These are phyloP conservation scores for Trichoderma sp. DNA, from an alignment of 2,329 filamentous ascomycete genomes.

Conservation along the genomic window DNA sequence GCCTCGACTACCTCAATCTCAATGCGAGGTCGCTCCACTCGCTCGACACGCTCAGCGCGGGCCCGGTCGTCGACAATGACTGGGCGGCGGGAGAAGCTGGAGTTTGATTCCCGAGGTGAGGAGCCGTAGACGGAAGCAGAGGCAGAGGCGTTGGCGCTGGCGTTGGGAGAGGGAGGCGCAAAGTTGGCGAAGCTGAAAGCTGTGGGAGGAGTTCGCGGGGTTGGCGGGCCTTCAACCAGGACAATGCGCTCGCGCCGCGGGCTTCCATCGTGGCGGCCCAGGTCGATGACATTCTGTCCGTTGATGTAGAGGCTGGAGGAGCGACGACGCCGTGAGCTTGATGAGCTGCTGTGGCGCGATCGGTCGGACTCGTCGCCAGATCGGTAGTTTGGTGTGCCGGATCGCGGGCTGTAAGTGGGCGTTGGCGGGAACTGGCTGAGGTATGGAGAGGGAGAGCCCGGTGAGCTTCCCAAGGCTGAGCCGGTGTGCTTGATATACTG, in stretches of 20 bases:
- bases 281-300: conserved; percentile 43
- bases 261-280: conserved; percentile 38
- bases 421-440: conserved; percentile 46
- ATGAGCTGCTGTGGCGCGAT: conserved; percentile 41
- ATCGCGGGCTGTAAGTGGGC: conserved; percentile 43
- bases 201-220: conserved; percentile 53
- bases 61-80: conserved; percentile 47
- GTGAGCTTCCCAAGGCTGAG: conserved; percentile 37
- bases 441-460: conserved; percentile 39
- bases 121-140: conserved; percentile 32
- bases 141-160: conserved; percentile 37
- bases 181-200: conserved; percentile 46
- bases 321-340: conserved; percentile 40
- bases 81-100: conserved; percentile 37
- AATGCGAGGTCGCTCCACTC: conserved; percentile 34
- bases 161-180: conserved; percentile 46
- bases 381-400: conserved; percentile 41
- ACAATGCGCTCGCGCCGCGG: conserved; percentile 49
- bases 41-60: conserved; percentile 30
- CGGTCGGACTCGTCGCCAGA: conserved; percentile 46
- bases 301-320: conserved; percentile 46
- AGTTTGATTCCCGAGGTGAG: conserved; percentile 33
- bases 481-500: conserved; percentile 43
- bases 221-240: conserved; percentile 51
- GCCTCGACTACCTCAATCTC: conserved; percentile 46